Conservation (phyloP, 169 alveolate species). For the Plasmodium gonderi region DNA sequence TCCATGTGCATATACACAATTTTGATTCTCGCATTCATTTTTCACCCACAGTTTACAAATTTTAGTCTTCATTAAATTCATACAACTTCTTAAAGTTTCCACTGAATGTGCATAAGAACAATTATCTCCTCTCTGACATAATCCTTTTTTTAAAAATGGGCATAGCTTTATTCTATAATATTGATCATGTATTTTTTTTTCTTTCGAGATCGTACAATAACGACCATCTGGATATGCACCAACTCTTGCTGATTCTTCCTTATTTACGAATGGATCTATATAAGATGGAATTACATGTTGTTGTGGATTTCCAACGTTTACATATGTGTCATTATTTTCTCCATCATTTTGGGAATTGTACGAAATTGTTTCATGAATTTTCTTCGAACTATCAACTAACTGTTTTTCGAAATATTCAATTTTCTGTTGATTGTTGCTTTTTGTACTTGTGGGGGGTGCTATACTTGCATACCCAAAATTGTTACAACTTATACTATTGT, state of each 20-base stretch:
- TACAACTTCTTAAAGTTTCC: conserved; percentile 18
- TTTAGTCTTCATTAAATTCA: conserved; percentile 72
- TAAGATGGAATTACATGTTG: background rate
- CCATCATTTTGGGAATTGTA: background rate
- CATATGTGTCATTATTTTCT: background rate
- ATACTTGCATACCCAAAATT: background rate
- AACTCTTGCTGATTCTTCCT: background rate
- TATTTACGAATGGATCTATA: background rate
- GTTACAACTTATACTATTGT: background rate
- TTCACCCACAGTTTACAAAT: conserved; percentile 82
- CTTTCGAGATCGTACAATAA: background rate
- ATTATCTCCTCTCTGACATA: conserved; percentile 50
- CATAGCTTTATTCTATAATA: conserved; percentile 63
- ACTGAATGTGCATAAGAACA: conserved; percentile 55
- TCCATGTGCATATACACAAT: conserved; percentile 86
- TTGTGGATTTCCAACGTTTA: background rate
- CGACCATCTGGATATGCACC: background rate
- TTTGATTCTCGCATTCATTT: conserved; percentile 76
- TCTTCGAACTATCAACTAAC: background rate
- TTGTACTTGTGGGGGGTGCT: background rate
- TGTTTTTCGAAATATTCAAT: background rate
- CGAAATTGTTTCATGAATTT: background rate
- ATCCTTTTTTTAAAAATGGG: conserved; percentile 47
- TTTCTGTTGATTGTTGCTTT: background rate
- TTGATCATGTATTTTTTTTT: conserved; percentile 6